Conservation (phyloP, 2,329 filamentous ascomycete genomes). For the Hypoxylon sp. region DNA sequence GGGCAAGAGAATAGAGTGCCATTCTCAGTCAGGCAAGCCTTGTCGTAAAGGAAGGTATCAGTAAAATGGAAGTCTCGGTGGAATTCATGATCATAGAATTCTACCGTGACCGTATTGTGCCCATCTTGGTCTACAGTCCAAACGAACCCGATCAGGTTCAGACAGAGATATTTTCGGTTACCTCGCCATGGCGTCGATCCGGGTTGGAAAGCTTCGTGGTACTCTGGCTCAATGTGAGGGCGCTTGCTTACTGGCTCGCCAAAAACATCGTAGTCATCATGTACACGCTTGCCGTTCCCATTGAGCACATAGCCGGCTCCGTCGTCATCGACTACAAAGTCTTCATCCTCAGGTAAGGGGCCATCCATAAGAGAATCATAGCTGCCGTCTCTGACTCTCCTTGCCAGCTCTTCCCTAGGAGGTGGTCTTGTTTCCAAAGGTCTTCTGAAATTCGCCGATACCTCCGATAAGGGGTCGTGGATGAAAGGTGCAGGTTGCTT, state of each 20-base stretch:
- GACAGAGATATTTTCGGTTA: slow-evolving; percentile 91
- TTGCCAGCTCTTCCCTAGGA: slow-evolving; percentile 51
- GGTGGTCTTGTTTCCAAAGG: slow-evolving; percentile 67
- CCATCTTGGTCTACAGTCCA: slow-evolving; percentile 98
- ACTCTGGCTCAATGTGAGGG: slow-evolving; percentile 70
- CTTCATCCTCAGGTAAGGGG: slow-evolving; percentile 72
- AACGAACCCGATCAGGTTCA: slow-evolving; percentile 93
- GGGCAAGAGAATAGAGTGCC: slow-evolving; percentile 89
- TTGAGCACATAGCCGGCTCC: slow-evolving; percentile 87
- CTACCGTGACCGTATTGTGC: slow-evolving; percentile 93
- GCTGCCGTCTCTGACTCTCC: slow-evolving; percentile 68
- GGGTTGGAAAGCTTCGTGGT: slow-evolving; percentile 90
- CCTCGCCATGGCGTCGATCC: slow-evolving; percentile 97
- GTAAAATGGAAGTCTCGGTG: slow-evolving; percentile 98
- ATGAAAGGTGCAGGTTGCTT: slow-evolving; percentile 87
- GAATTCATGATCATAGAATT: slow-evolving; percentile 95
- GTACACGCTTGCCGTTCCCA: slow-evolving; percentile 64
- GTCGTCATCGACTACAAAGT: slow-evolving; percentile 96
- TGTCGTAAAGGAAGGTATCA: slow-evolving; percentile 95
- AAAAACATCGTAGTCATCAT: slow-evolving; percentile 67
- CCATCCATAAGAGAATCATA: slow-evolving; percentile 85
- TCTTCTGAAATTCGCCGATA: slow-evolving; percentile 74
- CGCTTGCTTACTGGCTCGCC: slow-evolving; percentile 65
- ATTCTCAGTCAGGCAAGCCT: slow-evolving; percentile 89
- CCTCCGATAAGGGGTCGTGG: slow-evolving; percentile 81